Evolutionary conservation across 192 early-diverging fungal species (phyloP).

Genomic region (Glomus cerebriforme): DNA sequence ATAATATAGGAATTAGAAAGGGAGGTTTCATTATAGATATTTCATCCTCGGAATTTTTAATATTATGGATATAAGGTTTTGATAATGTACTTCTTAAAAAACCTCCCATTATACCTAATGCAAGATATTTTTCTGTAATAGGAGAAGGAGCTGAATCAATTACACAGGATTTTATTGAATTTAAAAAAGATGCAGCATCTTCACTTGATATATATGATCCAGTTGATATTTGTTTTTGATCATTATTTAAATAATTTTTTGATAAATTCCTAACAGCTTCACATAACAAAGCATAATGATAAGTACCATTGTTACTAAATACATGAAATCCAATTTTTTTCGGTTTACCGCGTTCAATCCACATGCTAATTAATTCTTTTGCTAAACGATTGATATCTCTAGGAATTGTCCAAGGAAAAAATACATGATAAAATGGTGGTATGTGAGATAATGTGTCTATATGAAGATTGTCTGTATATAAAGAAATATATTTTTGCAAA

Average conservation of each 20-base stretch:
- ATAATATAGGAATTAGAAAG: neutral
- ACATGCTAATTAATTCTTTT: constrained; percentile 5
- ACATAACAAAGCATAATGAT: constrained; percentile 31
- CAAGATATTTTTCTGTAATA: constrained; percentile 26
- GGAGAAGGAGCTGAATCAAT: constrained; percentile 33
- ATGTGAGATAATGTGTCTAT: constrained; percentile 26
- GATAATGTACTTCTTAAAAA: neutral
- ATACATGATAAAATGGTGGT: constrained; percentile 26
- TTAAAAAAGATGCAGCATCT: constrained; percentile 22
- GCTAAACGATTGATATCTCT: constrained; percentile 12
- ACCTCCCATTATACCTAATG: constrained; percentile 18
- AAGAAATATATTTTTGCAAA: constrained; percentile 4
- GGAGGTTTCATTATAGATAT: neutral
- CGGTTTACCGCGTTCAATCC: constrained; percentile 22
- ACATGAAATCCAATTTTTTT: constrained; percentile 29
- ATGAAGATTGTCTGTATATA: constrained; percentile 20
- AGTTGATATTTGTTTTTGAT: neutral
- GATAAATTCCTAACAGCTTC: constrained; percentile 4
- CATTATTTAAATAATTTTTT: neutral
- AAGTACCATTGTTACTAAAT: constrained; percentile 27
- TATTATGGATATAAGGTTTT: neutral
- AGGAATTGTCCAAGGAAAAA: constrained; percentile 22
- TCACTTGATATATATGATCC: neutral
- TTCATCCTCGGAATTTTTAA: neutral
- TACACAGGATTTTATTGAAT: constrained; percentile 25